Conservation (phyloP, 305 asterid species). For the Solanum hybrid region DNA sequence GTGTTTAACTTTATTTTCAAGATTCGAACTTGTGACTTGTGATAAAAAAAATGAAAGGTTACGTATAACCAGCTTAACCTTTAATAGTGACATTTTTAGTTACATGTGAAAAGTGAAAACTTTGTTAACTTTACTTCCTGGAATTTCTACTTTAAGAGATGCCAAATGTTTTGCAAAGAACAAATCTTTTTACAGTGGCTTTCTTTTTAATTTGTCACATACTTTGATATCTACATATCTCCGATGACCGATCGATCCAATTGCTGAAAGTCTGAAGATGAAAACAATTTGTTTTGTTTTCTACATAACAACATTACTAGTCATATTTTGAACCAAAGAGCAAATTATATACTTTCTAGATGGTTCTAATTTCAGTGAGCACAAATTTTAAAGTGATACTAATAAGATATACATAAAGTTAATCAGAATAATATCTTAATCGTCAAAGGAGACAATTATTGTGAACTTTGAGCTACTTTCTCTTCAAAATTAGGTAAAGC, state of each 20-base stretch:
- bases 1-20: background rate
- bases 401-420: background rate
- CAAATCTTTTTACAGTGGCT: background rate
- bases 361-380: background rate
- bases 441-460: background rate
- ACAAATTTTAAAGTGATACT: background rate
- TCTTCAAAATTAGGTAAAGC: background rate
- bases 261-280: background rate
- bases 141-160: background rate
- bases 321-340: background rate
- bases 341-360: background rate
- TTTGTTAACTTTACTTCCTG: background rate
- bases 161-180: background rate
- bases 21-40: background rate
- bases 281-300: background rate
- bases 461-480: background rate
- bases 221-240: background rate
- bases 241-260: background rate
- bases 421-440: background rate
- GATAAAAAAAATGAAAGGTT: background rate
- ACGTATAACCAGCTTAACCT: background rate
- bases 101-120: background rate
- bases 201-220: background rate
- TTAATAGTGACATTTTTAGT: background rate
- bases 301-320: background rate